phyloP scores from a whole-genome alignment of 306 rosid genomes.

The Acacia melanoxylon region DNA sequence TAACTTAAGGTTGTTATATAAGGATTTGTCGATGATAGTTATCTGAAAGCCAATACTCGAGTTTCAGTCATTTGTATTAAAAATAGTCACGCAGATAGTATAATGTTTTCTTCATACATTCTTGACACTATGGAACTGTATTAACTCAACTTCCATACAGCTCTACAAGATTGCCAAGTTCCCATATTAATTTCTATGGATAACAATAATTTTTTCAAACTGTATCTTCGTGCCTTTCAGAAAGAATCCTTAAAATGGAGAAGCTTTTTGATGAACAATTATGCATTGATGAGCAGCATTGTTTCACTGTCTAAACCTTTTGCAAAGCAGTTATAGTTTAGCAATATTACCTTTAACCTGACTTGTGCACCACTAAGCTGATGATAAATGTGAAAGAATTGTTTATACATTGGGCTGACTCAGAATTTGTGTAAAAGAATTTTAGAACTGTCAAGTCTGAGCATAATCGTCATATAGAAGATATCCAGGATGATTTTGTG shows the following conservation, averaged over 20 bases:
- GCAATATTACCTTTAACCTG: background rate
- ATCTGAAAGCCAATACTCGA: background rate
- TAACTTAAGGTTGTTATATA: conserved; percentile 2
- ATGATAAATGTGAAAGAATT: conserved; percentile 1
- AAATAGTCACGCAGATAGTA: background rate
- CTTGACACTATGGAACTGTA: conserved; percentile 3
- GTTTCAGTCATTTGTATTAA: conserved; percentile 1
- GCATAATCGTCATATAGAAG: conserved; percentile 4
- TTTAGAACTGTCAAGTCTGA: conserved; percentile 13
- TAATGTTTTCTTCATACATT: conserved; percentile 3
- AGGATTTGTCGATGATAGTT: conserved; percentile 6
- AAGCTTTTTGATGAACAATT: conserved; percentile 15
- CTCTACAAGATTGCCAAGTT: conserved; percentile 4
- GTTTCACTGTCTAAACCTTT: background rate
- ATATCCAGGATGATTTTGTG: background rate
- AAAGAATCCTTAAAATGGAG: background rate
- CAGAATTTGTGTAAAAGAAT: conserved; percentile 4
- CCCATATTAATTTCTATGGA: background rate
- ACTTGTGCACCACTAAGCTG: background rate
- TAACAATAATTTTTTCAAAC: background rate
- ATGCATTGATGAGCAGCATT: conserved; percentile 8
- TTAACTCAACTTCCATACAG: background rate
- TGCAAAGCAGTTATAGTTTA: conserved; percentile 12
- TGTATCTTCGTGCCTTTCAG: conserved; percentile 13
- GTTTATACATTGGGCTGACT: conserved; percentile 12